These are phyloP conservation scores for Fusarium buharicum DNA, from an alignment of 2,329 filamentous ascomycete genomes.

Conservation along the genomic window DNA sequence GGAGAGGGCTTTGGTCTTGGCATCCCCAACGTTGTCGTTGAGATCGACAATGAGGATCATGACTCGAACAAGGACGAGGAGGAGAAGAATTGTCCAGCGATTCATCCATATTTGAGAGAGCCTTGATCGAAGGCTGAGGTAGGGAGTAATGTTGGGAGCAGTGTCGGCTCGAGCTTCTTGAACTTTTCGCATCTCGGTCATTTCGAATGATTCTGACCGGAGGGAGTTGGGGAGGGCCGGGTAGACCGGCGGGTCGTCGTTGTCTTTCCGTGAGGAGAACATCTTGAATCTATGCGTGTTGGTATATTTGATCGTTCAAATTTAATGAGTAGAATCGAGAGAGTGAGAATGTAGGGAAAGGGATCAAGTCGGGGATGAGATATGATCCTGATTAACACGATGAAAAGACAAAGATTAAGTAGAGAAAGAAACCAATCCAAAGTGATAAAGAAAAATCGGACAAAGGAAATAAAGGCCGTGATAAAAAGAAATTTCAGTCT, in stretches of 20 bases:
- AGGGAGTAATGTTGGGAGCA: slow-evolving; percentile 81
- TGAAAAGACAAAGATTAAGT: slow-evolving; percentile 28
- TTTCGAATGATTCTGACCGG: slow-evolving; percentile 52
- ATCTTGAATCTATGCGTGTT: slow-evolving; percentile 50
- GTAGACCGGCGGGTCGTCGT: slow-evolving; percentile 47
- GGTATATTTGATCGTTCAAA: slow-evolving; percentile 37
- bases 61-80: slow-evolving; percentile 85
- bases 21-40: slow-evolving; percentile 77
- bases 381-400: slow-evolving; percentile 23
- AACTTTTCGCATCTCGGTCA: slow-evolving; percentile 47
- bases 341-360: slow-evolving; percentile 17
- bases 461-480: slow-evolving; percentile 35
- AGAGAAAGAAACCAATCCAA: slow-evolving; percentile 24
- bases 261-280: slow-evolving; percentile 51
- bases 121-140: slow-evolving; percentile 87
- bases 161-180: slow-evolving; percentile 61
- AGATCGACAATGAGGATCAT: slow-evolving; percentile 80
- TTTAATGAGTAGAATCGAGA: slow-evolving; percentile 16
- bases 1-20: slow-evolving; percentile 82
- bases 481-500: slow-evolving; percentile 35
- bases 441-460: slow-evolving; percentile 31
- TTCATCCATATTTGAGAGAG: slow-evolving; percentile 98
- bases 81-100: slow-evolving; percentile 90
- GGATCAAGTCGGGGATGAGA: slow-evolving; percentile 5
- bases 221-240: slow-evolving; percentile 54